Evolutionary conservation across 2,329 filamentous ascomycete genomes (phyloP), one percentile per base, ranked within the genome.

Genomic region (Dactylellina parvicollis): DNA sequence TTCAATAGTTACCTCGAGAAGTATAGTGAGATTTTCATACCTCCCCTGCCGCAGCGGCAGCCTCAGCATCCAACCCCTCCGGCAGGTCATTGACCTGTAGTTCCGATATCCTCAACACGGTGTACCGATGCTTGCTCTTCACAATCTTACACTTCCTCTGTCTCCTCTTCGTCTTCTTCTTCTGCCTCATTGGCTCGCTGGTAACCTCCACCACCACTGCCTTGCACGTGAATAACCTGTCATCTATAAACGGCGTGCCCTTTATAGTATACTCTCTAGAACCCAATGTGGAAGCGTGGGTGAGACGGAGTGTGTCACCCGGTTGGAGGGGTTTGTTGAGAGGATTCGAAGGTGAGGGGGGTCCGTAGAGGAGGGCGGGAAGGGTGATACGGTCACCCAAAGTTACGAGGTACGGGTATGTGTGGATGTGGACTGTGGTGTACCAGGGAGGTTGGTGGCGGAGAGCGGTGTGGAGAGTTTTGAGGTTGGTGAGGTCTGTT

Each of bases 181-280:
- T 91, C 77, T 88, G 83, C 67, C 91, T 84, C 83, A 94, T 80
- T 32, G 91, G 91, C 83, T 93, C 91, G 66, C 87, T 86, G 82
- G 98, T 95, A 4, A 90, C 87, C 4, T 92, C 94, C 75, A 95
- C 85, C 24, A 99, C 92, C 32, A 89, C 87, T 14, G 93, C 92
- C 69, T 92, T 86, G 81, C 92, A 96, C 80, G 91, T 90, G 78
- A 92, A 98, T 67, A 96, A 81, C 60, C 88, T 83, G 81, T 94
- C 90, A 80, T 97, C 92, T 75, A 98, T 82, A 79, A 90, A 94
- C n/a, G 90, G 88, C 3, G 86, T 83, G 3, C 91, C 91, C 81
- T 92, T 91, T 75, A 98, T 84, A 3, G 94, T 97, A 82, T 91
- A 96, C 81, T 98, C 94, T 75, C 95, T 86, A 76, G 89, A 94